Base-by-base conservation (phyloP, 305 asterid species). In the Lippia alba region DNA sequence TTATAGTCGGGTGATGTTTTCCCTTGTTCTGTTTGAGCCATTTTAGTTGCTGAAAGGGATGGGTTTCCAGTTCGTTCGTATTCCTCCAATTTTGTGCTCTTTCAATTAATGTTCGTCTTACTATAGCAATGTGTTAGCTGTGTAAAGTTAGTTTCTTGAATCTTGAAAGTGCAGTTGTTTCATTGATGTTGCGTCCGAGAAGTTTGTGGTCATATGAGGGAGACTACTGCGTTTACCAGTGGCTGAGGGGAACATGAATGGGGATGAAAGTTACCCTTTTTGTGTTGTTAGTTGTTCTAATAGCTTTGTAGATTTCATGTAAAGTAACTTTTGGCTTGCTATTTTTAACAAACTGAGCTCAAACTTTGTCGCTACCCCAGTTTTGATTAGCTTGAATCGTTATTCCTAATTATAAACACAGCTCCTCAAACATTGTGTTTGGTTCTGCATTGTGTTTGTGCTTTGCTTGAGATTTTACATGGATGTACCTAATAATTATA, bases 21-120 rank as follows among this genome's bases (percentile, higher is more conserved):
- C 41, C 54, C 56, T 2, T 56, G 30, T 59, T 63, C 19, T 17
- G 59, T 57, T 72, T 53, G 49, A 54, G 49, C 57, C 24, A 66
- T 63, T 74, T 70, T 67, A 60, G 70, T 66, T 71, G 32, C 67
- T 66, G 71, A 15, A 30, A 19, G 54, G 20, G 17, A 10, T 20
- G 6, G 56, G 70, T 17, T 53, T 74, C 62, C 74, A 65, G 12
- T 74, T 72, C 15, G 30, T 61, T 18, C 57, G 32, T 20, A 41
- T 54, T 71, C 1, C 64, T 54, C 54, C 55, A 46, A 5, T 59
- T 9, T n/a, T 56, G 6, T 56, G 14, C 36, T 20, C 46, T 19
- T 56, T 50, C 36, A 12, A 48, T 34, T 20, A 40, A 11, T 70
- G 41, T 57, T 64, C 12, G 10, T 34, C 59, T 70, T 50, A 51